These are phyloP conservation scores for Pseudopithomyces chartarum DNA, from an alignment of 2,329 filamentous ascomycete genomes.

Conservation along the genomic window DNA sequence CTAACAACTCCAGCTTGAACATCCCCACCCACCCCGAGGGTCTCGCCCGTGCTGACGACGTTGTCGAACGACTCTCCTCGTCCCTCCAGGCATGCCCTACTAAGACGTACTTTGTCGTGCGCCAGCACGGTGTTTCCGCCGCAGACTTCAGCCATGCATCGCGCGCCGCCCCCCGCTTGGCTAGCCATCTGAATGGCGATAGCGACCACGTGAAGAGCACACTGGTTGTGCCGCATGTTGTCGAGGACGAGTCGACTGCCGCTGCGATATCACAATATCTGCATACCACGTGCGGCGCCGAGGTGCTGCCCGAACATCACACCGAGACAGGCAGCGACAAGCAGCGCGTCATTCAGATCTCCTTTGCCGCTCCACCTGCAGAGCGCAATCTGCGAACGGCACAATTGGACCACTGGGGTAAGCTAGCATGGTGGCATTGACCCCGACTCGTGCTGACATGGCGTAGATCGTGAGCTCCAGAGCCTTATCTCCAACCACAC, in stretches of 20 bases:
- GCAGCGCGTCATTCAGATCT: slow-evolving; percentile 3
- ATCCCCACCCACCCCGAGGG: slow-evolving; percentile 30
- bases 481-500: slow-evolving; percentile 45
- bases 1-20: slow-evolving; percentile 37
- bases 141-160: slow-evolving; percentile 64
- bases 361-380: slow-evolving; percentile 20
- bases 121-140: slow-evolving; percentile 74
- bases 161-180: slow-evolving; percentile 60
- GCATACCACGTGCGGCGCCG: slow-evolving; percentile 54
- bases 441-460: slow-evolving; percentile 9
- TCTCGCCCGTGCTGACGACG: slow-evolving; percentile 50
- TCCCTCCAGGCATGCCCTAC: slow-evolving; percentile 71
- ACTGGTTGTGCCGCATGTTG: slow-evolving; percentile 59
- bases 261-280: slow-evolving; percentile 36
- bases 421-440: not conserved
- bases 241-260: slow-evolving; percentile 42
- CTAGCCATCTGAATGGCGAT: slow-evolving; percentile 54
- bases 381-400: slow-evolving; percentile 18
- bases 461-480: slow-evolving; percentile 28
- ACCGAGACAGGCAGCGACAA: slow-evolving; percentile 12
- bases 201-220: slow-evolving; percentile 60
- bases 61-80: slow-evolving; percentile 50
- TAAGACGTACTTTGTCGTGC: slow-evolving; percentile 75
- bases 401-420: slow-evolving; percentile 28
- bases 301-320: slow-evolving; percentile 50